phyloP scores from a whole-genome alignment of 371 early-diverging fungal genomes.

The Rhizopus microsporus region DNA sequence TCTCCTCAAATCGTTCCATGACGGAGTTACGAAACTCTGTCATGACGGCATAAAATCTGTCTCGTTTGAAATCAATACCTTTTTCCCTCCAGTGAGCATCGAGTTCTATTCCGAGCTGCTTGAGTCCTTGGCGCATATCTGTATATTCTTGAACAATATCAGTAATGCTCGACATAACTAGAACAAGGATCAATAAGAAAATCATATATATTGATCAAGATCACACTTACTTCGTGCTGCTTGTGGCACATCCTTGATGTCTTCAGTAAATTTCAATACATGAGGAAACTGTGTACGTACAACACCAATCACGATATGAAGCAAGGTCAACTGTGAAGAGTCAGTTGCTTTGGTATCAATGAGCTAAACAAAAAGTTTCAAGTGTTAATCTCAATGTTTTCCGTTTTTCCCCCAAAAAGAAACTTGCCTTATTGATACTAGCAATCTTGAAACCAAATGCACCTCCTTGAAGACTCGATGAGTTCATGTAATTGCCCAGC shows the following conservation, averaged over 20 bases:
- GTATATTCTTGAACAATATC: slow-evolving; percentile 36
- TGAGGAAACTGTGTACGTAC: slow-evolving; percentile 55
- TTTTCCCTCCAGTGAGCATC: slow-evolving; percentile 21
- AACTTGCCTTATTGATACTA: slow-evolving; percentile 47
- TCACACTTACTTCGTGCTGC: slow-evolving; percentile 40
- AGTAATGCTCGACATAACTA: slow-evolving; percentile 32
- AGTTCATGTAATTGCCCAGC: slow-evolving; percentile 63
- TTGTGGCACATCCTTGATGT: slow-evolving; percentile 39
- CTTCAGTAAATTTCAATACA: slow-evolving; percentile 35
- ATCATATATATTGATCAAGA: too few relatives aligned
- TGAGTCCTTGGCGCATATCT: slow-evolving; percentile 33
- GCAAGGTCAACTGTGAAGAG: slow-evolving; percentile 37
- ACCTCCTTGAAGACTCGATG: slow-evolving; percentile 50
- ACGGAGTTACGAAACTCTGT: slow-evolving; percentile 34
- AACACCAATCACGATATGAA: slow-evolving; percentile 51
- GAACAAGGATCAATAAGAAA: neutral
- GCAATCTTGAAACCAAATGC: slow-evolving; percentile 55
- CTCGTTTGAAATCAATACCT: slow-evolving; percentile 9
- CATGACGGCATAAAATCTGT: slow-evolving; percentile 43
- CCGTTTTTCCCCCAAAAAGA: neutral
- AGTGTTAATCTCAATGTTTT: neutral
- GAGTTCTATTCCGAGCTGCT: slow-evolving; percentile 20
- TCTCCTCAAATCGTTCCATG: slow-evolving; percentile 28
- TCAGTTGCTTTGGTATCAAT: slow-evolving; percentile 54
- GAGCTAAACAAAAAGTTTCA: slow-evolving; percentile 27